Percentiles rank a stretch among this genome's conserved stretches.
phyloP scores from a whole-genome alignment of 2,329 filamentous ascomycete genomes.

The Arthrobotrys sinensis region DNA sequence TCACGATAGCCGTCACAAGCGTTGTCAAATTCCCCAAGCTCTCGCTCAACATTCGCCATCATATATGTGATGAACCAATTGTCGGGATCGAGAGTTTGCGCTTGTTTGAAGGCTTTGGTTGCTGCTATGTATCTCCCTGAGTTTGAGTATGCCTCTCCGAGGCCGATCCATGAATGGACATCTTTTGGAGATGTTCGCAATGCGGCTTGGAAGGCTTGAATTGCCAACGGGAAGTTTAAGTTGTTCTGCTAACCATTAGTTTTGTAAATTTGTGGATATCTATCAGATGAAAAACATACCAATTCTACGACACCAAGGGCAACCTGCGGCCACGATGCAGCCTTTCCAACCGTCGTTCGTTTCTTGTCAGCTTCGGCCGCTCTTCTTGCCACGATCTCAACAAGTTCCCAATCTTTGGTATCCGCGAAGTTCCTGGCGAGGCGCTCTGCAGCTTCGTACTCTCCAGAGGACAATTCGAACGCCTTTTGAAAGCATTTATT shows the following conservation, averaged over 20 bases:
- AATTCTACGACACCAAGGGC: slow-evolving; percentile 89
- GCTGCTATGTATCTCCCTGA: slow-evolving; percentile 95
- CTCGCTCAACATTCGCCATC: slow-evolving; percentile 93
- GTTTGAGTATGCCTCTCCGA: slow-evolving; percentile 97
- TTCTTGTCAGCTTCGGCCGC: slow-evolving; percentile 96
- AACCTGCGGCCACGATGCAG: slow-evolving; percentile 95
- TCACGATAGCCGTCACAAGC: slow-evolving; percentile 82
- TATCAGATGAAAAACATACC: slow-evolving; percentile 43
- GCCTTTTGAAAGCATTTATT: slow-evolving; percentile 97
- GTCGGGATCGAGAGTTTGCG: slow-evolving; percentile 82
- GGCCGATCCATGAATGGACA: slow-evolving; percentile 95
- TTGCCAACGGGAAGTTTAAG: slow-evolving; percentile 79
- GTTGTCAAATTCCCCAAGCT: slow-evolving; percentile 89
- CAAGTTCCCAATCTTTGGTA: slow-evolving; percentile 94
- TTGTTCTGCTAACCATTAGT: slow-evolving; percentile 62
- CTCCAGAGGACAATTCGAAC: slow-evolving; percentile 88
- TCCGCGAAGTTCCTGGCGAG: slow-evolving; percentile 89
- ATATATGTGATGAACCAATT: slow-evolving; percentile 98
- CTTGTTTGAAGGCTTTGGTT: slow-evolving; percentile 89
- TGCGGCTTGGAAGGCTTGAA: slow-evolving; percentile 91
- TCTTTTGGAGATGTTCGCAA: slow-evolving; percentile 86
- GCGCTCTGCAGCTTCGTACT: slow-evolving; percentile 88
- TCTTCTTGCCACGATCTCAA: slow-evolving; percentile 90
- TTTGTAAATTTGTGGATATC: too few species aligned
- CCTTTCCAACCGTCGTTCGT: slow-evolving; percentile 88